Evolutionary conservation across 1,139 yeast genomes (phyloP).

Genomic region (Yamadazyma jaroonii): DNA sequence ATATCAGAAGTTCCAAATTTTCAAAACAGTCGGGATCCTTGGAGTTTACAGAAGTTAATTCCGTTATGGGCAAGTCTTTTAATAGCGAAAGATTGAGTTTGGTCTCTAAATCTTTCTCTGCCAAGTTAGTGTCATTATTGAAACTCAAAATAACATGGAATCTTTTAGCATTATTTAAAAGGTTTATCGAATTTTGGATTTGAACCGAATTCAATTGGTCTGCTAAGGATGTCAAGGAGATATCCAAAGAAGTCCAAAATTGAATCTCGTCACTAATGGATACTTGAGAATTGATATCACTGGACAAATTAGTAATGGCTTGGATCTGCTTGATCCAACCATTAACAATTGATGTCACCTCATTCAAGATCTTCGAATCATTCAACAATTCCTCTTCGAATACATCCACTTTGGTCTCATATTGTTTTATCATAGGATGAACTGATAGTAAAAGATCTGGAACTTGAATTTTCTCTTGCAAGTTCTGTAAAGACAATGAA

Average conservation of each 20-base stretch:
- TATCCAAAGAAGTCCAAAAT: slow-evolving; percentile 78
- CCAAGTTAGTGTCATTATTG: slow-evolving; percentile 68
- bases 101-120: slow-evolving; percentile 53
- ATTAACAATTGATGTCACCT: slow-evolving; percentile 63
- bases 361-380: slow-evolving; percentile 61
- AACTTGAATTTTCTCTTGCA: slow-evolving; percentile 65
- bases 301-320: slow-evolving; percentile 45
- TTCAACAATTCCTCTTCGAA: slow-evolving; percentile 24
- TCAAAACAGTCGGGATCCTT: slow-evolving; percentile 31
- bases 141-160: slow-evolving; percentile 77
- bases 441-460: slow-evolving; percentile 58
- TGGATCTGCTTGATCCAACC: slow-evolving; percentile 71
- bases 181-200: slow-evolving; percentile 56
- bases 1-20: slow-evolving; percentile 45
- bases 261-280: slow-evolving; percentile 65
- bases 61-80: slow-evolving; percentile 69
- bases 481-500: slow-evolving; percentile 62
- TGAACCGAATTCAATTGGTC: slow-evolving; percentile 56
- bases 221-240: slow-evolving; percentile 54
- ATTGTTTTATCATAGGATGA: slow-evolving; percentile 50
- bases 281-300: slow-evolving; percentile 8
- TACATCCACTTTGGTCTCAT: slow-evolving; percentile 22
- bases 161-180: slow-evolving; percentile 69
- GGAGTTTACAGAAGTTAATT: slow-evolving; percentile 47
- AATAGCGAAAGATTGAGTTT: slow-evolving; percentile 59